These are phyloP conservation scores for Euphorbia schlechtendalii DNA, from an alignment of 441 rosid genomes.

Conservation along the genomic window DNA sequence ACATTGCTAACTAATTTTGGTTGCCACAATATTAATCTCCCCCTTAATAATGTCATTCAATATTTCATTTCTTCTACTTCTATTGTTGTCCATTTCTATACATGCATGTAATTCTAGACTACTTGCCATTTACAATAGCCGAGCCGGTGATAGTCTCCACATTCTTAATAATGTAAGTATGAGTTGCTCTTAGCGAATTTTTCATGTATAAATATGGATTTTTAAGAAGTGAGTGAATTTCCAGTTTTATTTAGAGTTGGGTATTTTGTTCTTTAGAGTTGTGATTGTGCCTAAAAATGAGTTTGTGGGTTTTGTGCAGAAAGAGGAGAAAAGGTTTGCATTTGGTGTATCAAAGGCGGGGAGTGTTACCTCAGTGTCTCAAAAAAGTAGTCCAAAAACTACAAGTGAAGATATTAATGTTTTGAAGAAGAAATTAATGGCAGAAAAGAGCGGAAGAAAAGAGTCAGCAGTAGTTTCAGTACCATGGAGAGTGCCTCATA, in stretches of 20 bases:
- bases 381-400: not conserved
- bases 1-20: not conserved
- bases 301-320: not conserved
- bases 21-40: too few relatives aligned
- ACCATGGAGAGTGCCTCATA: slow-evolving; percentile 56
- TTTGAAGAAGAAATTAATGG: not conserved
- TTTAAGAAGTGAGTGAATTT: too few relatives aligned
- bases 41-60: slow-evolving; percentile 28
- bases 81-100: slow-evolving; percentile 34
- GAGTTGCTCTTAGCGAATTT: too few relatives aligned
- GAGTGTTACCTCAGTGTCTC: not conserved
- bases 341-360: slow-evolving; percentile 1
- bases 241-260: too few relatives aligned
- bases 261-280: too few relatives aligned
- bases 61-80: slow-evolving; percentile 9
- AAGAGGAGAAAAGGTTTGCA: slow-evolving; percentile 10
- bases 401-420: slow-evolving; percentile 7
- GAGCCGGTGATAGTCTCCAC: slow-evolving; percentile 21
- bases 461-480: slow-evolving; percentile 32
- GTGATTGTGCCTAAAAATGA: too few relatives aligned
- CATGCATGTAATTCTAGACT: slow-evolving; percentile 41
- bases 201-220: too few relatives aligned
- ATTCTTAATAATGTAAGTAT: slow-evolving; percentile 34
- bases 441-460: not conserved
- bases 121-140: slow-evolving; percentile 25